phyloP scores from a whole-genome alignment of 495 filamentous ascomycete genomes.

The Cryomyces antarcticus region DNA sequence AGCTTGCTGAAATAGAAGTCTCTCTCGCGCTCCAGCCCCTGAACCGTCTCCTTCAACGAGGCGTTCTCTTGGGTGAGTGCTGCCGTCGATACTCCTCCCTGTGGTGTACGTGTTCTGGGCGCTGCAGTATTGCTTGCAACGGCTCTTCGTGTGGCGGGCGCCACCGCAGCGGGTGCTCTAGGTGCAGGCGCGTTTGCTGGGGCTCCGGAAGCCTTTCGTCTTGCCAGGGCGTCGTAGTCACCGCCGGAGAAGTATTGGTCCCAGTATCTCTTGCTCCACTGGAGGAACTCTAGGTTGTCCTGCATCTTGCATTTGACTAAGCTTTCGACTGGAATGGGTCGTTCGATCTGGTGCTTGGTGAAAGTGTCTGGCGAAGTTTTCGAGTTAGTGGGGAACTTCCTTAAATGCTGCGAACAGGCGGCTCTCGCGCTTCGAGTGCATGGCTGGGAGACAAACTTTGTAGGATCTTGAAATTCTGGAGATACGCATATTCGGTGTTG shows the following conservation, averaged over 20 bases:
- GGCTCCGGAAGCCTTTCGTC: conserved; percentile 60
- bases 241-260: conserved; percentile 93
- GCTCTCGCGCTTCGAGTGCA: background rate
- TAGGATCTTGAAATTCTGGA: conserved; percentile 93
- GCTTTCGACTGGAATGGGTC: conserved; percentile 65
- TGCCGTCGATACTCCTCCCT: conserved; percentile 34
- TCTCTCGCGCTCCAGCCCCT: conserved; percentile 39
- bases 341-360: conserved; percentile 65
- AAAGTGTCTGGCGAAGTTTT: conserved; percentile 43
- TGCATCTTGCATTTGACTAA: conserved; percentile 98
- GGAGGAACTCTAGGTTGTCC: conserved; percentile 96
- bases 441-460: conserved; percentile 46
- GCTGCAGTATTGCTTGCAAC: conserved; percentile 41
- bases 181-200: conserved; percentile 27
- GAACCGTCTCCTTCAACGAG: conserved; percentile 33
- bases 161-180: conserved; percentile 19
- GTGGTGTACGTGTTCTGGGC: conserved; percentile 16
- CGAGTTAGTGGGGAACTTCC: too few relatives aligned
- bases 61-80: conserved; percentile 63
- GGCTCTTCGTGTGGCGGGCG: conserved; percentile 39
- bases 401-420: background rate
- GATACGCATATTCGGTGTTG: conserved; percentile 88
- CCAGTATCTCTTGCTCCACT: conserved; percentile 93
- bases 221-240: conserved; percentile 76
- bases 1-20: conserved; percentile 99